phyloP scores from a whole-genome alignment of 176 grass and related monocot genomes.

The Musa troglodytarum region DNA sequence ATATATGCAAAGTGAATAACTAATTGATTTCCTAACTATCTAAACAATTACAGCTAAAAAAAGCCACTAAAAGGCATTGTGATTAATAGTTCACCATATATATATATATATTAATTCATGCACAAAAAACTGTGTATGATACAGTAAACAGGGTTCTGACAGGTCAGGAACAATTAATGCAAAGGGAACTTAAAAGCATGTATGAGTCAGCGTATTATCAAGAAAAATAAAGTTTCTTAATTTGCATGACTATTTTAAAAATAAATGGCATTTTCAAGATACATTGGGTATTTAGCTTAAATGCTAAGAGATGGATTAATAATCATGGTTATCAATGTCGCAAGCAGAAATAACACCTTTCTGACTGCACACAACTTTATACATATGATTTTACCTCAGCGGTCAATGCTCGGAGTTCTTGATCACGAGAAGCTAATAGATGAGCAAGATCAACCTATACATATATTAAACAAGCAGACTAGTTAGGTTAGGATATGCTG shows the following conservation, averaged over 20 bases:
- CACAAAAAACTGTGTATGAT: no score
- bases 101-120: no score
- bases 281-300: neutral
- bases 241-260: neutral
- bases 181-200: neutral
- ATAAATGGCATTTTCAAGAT: neutral
- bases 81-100: no score
- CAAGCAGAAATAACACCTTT: neutral
- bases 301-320: neutral
- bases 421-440: slow-evolving; percentile 89
- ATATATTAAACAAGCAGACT: slow-evolving; percentile 19
- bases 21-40: neutral
- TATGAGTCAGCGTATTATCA: neutral
- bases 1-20: neutral
- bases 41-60: neutral
- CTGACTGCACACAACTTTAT: neutral
- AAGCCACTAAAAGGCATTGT: no score
- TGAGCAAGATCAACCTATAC: slow-evolving; percentile 89
- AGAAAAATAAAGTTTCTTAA: neutral
- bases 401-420: slow-evolving; percentile 87
- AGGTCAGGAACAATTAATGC: neutral
- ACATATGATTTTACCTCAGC: slow-evolving; percentile 52
- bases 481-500: neutral
- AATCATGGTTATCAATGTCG: neutral
- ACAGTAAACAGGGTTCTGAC: neutral